Conservation (phyloP, 106 monocot genomes). For the Phalaenopsis aphrodite region DNA sequence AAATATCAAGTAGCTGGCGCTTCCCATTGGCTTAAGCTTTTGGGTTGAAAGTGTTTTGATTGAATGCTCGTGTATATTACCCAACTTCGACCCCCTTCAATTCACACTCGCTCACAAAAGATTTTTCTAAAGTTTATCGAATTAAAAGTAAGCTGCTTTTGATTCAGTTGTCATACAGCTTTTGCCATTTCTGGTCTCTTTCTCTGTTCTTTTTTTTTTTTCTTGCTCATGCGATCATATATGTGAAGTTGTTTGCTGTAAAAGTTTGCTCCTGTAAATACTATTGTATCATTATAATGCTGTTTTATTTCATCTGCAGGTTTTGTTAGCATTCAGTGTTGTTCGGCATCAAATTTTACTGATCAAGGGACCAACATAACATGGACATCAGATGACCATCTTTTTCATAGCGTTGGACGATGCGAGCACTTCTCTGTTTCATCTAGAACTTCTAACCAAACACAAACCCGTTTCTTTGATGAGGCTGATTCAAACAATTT, state of each 20-base stretch:
- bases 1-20: not conserved
- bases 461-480: conserved; percentile 15
- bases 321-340: conserved; percentile 23
- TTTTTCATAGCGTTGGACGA: conserved; percentile 11
- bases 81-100: not conserved
- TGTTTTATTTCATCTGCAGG: conserved; percentile 18
- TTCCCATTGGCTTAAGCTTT: no score
- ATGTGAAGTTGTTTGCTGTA: not conserved
- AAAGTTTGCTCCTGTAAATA: not conserved
- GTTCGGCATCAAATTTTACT: conserved; percentile 16
- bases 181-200: not conserved
- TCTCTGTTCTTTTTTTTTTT: not conserved
- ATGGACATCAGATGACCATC: conserved; percentile 26
- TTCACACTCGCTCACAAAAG: not conserved
- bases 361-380: conserved; percentile 14
- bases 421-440: conserved; percentile 15
- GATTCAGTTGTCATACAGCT: not conserved
- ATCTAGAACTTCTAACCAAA: conserved; percentile 2
- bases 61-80: not conserved
- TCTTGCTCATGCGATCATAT: not conserved
- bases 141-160: not conserved
- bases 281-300: not conserved
- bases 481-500: conserved; percentile 1
- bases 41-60: no score
- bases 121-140: not conserved